Base-by-base conservation (phyloP, 202 grass and related monocot genomes). In the Zoysia matrella region DNA sequence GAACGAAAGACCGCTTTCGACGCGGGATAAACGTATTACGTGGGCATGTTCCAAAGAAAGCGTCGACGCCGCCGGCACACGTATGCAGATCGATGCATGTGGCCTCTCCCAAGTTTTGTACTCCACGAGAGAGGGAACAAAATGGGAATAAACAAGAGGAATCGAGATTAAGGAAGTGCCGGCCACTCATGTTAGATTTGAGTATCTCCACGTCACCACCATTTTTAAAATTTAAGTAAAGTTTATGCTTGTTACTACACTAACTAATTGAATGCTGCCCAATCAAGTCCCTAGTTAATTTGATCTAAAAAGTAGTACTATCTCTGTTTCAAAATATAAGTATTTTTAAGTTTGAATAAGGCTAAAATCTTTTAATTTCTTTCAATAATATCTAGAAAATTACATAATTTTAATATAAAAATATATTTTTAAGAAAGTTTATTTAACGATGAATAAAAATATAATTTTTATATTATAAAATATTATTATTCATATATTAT, bases 11-110 rank as follows among this genome's bases (percentile, higher is more conserved):
- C 2, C 18, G 61, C 15, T 11, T 62, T 16, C 46, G 14, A 43
- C 5, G 7, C 12, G 57, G 65, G 52, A 76, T 76, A 76, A 76
- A 11, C 52, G 3, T 50, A 69, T 83, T 60, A 43, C 64, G 44
- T 52, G 47, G 39, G 11, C 65, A 52, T 70, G 82, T 64, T 47
- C 40, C 30, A 36, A 3, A 43, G 71, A 65, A 84, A 49, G 71
- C 49, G 13, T 67, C 51, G 42, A 63, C 11, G 60, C 41, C 11
- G 40, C 60, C 47, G 49, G 36, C 7, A 47, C 60, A 82, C 42
- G 48, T 82, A 44, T 52, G 53, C 72, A 45, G 53, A 11, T 41
- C 50, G 51, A 11, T 53, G 57, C 15, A 76, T 15, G 55, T 43
- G n/a, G 6, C 7, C 42, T 60, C 72, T 2, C 6, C 30, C n/a